Percentiles rank a stretch among this genome's conserved stretches.
Evolutionary conservation across 805 yeast genomes (phyloP).

Genomic region (Scheffersomyces ergatensis): DNA sequence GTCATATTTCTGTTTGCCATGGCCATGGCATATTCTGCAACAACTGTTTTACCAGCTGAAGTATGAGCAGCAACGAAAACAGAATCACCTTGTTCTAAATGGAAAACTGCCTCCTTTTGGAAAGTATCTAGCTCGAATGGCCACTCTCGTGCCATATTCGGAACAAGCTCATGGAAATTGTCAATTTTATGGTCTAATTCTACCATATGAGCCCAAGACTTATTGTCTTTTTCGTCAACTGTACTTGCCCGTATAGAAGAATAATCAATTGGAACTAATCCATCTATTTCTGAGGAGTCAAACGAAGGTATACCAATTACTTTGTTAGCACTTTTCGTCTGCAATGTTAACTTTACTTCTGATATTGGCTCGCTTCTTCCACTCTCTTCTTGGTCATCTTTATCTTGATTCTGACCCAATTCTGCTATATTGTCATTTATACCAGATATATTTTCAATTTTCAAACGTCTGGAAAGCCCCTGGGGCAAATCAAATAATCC

Average conservation of each 20-base stretch:
- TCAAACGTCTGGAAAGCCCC: slow-evolving; percentile 75
- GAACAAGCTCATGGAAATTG: slow-evolving; percentile 84
- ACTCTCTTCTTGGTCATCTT: slow-evolving; percentile 10
- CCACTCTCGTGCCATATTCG: slow-evolving; percentile 91
- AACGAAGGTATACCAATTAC: slow-evolving; percentile 12
- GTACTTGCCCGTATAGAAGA: slow-evolving; percentile 16
- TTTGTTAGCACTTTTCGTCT: neutral
- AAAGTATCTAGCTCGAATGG: slow-evolving; percentile 93
- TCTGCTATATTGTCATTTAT: slow-evolving; percentile 9
- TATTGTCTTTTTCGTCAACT: slow-evolving; percentile 33
- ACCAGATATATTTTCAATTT: slow-evolving; percentile 10
- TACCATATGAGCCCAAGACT: slow-evolving; percentile 93
- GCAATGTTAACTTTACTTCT: neutral
- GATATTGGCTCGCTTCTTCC: slow-evolving; percentile 2
- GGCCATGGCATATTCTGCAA: slow-evolving; percentile 97
- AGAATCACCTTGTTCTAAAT: slow-evolving; percentile 95
- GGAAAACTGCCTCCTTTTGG: slow-evolving; percentile 96
- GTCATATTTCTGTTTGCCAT: slow-evolving; percentile 96
- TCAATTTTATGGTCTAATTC: slow-evolving; percentile 80
- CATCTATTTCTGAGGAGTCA: slow-evolving; percentile 47
- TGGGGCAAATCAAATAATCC: slow-evolving; percentile 85
- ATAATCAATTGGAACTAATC: slow-evolving; percentile 36
- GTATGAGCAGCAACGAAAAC: slow-evolving; percentile 99
- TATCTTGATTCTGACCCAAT: slow-evolving; percentile 12
- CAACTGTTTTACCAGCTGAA: slow-evolving; percentile 97